Evolutionary conservation across 2,329 filamentous ascomycete species (phyloP), one percentile per base, ranked within the genome.

Genomic region (Diaporthe sp.): DNA sequence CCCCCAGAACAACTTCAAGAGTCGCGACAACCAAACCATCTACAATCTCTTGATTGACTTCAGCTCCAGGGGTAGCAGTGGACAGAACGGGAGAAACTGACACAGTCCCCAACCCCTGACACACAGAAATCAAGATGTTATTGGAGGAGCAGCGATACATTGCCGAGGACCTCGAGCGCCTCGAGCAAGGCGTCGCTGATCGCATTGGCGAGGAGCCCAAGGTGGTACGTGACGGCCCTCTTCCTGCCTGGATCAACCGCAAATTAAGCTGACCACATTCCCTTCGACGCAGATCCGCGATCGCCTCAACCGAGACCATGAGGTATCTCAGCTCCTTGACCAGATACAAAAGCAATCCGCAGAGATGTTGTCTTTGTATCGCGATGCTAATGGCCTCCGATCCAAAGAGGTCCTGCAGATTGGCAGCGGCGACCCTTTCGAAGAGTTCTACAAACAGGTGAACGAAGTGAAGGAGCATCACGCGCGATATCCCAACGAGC

Each of bases 121-220:
- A 64, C 22, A 12, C 47, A 38, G n/a, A 22, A 28, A 19, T 67
- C 78, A 85, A 58, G 9, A 92, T 98, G 95, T 87, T 97, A 78
- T 86, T 98, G 77, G 97, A 99, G 87, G 96, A 98, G 80, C 94
- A 98, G 85, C 91, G 97, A 80, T 95, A 95, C 81, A 91, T 98
- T 80, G 96, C 98, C 80, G 97, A 99, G 90, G 97, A 99, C 85
- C 87, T 99, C 68, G 97, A 99, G 89, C 93, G 97, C 77, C 90
- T 99, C 75, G 97, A 99, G 85, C 95, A 98, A 83, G 97, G 94
- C 71, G 93, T 98, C 80, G 93, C 95, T 72, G 96, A 98, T 85
- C 94, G 96, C 80, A 91, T 97, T 76, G 89, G 92, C 77, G 95
- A 98, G 78, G 95, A 98, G 77, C 96, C 96, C 60, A 94, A 93